A percentile compares a stretch with the other conserved stretches of the same genome.
These are phyloP conservation scores for Podospora didyma DNA, from an alignment of 495 filamentous ascomycete genomes.

Conservation along the genomic window DNA sequence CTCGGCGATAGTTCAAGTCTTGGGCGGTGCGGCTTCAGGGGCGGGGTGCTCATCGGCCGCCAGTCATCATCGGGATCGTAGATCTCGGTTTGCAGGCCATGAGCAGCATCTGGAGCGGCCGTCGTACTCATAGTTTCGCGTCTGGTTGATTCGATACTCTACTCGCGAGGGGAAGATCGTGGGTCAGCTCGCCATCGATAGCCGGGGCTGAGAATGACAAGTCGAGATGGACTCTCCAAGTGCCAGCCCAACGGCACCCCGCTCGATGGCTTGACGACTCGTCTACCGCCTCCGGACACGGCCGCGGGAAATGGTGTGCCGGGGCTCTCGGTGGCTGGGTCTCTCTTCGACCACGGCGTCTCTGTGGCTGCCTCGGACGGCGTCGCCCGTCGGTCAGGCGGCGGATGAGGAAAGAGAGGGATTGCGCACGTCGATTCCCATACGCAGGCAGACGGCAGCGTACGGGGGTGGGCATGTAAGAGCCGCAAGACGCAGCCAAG, in stretches of 20 bases:
- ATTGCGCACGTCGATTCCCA: conserved; percentile 17
- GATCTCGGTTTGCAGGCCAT: conserved; percentile 37
- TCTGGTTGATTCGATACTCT: conserved; percentile 18
- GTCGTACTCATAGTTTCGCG: conserved; percentile 44
- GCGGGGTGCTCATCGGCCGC: conserved; percentile 39
- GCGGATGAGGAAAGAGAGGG: conserved; percentile 7
- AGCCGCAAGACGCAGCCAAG: conserved; percentile 26
- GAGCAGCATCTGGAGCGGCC: conserved; percentile 32
- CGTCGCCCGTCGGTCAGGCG: conserved; percentile 6
- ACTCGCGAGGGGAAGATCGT: conserved; percentile 19
- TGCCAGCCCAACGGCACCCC: neutral
- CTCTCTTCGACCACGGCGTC: neutral
- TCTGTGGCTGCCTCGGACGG: conserved; percentile 5
- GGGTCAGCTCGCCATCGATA: conserved; percentile 31
- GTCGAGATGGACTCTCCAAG: conserved; percentile 2
- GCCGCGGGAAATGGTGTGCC: neutral
- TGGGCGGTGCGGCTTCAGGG: conserved; percentile 35
- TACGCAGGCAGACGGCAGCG: conserved; percentile 16
- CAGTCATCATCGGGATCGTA: conserved; percentile 48
- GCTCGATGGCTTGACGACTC: neutral
- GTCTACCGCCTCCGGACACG: neutral
- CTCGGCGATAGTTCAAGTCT: conserved; percentile 38
- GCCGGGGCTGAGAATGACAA: conserved; percentile 4
- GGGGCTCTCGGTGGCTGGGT: neutral
- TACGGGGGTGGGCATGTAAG: conserved; percentile 25